Conservation (phyloP, 371 early-diverging fungal genomes). For the Mucor lusitanicus region DNA sequence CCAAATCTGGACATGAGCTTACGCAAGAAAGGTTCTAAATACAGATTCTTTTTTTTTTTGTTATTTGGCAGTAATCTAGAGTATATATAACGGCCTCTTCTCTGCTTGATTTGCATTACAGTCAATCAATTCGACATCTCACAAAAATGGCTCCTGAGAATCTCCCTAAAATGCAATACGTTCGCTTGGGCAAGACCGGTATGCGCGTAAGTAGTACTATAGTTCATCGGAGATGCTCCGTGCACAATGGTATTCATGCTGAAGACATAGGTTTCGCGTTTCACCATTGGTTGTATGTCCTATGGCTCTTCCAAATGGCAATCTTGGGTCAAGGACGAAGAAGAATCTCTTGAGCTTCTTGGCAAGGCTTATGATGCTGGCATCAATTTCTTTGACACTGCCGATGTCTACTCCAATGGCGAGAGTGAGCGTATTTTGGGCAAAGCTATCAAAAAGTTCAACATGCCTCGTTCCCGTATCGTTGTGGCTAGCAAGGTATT, state of each 20-base stretch:
- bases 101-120: background rate
- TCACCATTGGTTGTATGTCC: conserved; percentile 36
- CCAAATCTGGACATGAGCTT: background rate
- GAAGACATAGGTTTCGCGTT: background rate
- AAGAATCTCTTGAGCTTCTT: conserved; percentile 37
- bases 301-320: conserved; percentile 26
- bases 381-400: conserved; percentile 40
- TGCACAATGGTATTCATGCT: background rate
- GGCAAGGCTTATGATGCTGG: conserved; percentile 46
- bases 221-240: too few species aligned
- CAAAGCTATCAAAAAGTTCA: conserved; percentile 40
- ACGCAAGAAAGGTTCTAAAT: background rate
- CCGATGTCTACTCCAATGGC: conserved; percentile 47
- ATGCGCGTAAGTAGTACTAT: conserved; percentile 7
- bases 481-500: conserved; percentile 49
- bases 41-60: background rate
- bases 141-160: background rate
- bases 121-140: background rate
- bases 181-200: conserved; percentile 18
- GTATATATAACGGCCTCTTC: background rate
- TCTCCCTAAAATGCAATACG: conserved; percentile 10
- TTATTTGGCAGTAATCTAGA: too few species aligned
- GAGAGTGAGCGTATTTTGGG: conserved; percentile 42
- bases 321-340: conserved; percentile 31
- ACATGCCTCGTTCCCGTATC: conserved; percentile 42